Conservation (phyloP, 352 stramenopile species). For the Globisporangium spinosum region DNA sequence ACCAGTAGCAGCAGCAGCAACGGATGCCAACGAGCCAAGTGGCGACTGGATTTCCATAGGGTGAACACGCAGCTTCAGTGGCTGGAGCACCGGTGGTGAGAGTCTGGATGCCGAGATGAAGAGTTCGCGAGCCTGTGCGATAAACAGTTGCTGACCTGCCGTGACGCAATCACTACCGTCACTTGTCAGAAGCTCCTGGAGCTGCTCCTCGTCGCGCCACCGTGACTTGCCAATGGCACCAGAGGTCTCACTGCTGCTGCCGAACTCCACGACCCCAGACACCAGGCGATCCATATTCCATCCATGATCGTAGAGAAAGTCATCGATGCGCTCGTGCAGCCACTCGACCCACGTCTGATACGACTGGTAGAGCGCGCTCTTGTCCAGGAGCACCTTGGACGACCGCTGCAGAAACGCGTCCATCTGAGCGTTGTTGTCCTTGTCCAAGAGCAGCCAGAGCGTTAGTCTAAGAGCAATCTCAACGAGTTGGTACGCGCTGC, state of each 20-base stretch:
- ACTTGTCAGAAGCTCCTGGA: not conserved
- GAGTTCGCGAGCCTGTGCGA: constrained; percentile 3
- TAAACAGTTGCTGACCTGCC: not conserved
- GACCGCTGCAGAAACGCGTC: constrained; percentile 6
- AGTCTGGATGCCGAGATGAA: not conserved
- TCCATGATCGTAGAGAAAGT: not conserved
- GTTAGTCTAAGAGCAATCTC: not conserved
- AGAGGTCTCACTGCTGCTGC: too few species aligned
- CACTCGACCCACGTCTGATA: constrained; percentile 4
- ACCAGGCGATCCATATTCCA: not conserved
- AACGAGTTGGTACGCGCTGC: not conserved
- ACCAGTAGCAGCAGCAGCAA: too few species aligned
- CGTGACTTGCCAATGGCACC: too few species aligned
- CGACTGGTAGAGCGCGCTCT: not conserved
- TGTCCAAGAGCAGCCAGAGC: not conserved
- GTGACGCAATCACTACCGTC: not conserved
- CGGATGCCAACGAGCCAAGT: not conserved
- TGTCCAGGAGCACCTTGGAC: not conserved
- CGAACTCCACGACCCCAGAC: not conserved
- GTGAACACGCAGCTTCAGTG: not conserved
- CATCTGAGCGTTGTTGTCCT: not conserved
- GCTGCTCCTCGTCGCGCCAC: not conserved
- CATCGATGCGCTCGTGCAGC: constrained; percentile 4
- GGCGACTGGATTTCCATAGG: not conserved
- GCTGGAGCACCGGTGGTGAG: not conserved